A percentile compares a stretch with the other conserved stretches of the same genome.
Evolutionary conservation across 805 yeast species (phyloP).

Genomic region (Pichia thaimueangensis): DNA sequence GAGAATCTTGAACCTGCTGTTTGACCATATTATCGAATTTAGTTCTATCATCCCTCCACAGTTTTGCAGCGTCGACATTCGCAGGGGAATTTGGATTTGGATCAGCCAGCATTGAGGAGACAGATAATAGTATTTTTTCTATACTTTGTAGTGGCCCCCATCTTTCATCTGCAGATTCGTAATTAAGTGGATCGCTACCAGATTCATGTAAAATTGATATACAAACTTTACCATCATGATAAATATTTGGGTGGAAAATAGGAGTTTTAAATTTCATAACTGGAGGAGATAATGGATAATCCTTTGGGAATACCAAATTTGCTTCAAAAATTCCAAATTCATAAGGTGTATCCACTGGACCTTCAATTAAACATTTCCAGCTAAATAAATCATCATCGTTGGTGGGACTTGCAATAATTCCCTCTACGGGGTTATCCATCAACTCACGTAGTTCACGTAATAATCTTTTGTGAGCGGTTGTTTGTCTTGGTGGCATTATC

Average conservation of each 20-base stretch:
- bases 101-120: conserved; percentile 93
- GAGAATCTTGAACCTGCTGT: conserved; percentile 41
- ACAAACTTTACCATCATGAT: conserved; percentile 92
- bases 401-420: conserved; percentile 90
- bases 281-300: conserved; percentile 62
- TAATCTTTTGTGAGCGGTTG: conserved; percentile 72
- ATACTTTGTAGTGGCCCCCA: conserved; percentile 98
- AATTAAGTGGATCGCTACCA: conserved; percentile 94
- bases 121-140: conserved; percentile 91
- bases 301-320: conserved; percentile 37
- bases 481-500: conserved; percentile 20
- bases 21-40: conserved; percentile 63
- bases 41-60: conserved; percentile 82
- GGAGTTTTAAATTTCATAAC: conserved; percentile 63
- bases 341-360: conserved; percentile 51
- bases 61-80: conserved; percentile 68
- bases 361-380: conserved; percentile 51
- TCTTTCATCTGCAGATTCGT: conserved; percentile 91
- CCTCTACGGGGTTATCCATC: conserved; percentile 84
- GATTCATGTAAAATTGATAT: conserved; percentile 93
- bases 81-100: conserved; percentile 97
- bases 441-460: conserved; percentile 87
- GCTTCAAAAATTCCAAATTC: conserved; percentile 52
- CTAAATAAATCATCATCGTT: conserved; percentile 44
- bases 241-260: conserved; percentile 87